Base-by-base conservation (phyloP, 2,329 filamentous ascomycete genomes). In the Lasiodiplodia sp. region DNA sequence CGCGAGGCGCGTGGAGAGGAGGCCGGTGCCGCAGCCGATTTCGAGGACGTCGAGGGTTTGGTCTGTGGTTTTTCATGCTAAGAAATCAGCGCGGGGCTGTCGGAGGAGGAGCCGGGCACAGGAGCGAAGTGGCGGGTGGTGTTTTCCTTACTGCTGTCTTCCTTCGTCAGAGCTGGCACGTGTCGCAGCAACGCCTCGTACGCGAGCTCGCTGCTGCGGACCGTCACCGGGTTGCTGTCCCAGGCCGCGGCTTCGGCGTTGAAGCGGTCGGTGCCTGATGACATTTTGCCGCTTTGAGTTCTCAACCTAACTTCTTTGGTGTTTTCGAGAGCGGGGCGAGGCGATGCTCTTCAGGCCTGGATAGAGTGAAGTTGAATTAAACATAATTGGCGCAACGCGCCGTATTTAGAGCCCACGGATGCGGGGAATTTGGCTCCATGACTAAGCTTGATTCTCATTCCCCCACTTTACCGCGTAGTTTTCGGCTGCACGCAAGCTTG, bases 1-100 rank as follows among this genome's bases (percentile, higher is more conserved):
- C 0, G 86, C 82, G 2, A 87, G 77, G 10, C 77, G 78, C 57
- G 86, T 79, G 11, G 84, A 85, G 28, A 88, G 80, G 0, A 87
- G 81, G 10, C 86, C 86, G 4, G 86, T 88, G 60, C 86, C 86
- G 71, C 85, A 87, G 65, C 86, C 86, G 21, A 88, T 82, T 75
- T 88, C 87, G 2, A 88, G 83, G 8, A 88, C 80, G 68, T 86
- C 79, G 34, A 47, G 83, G 74, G 16, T 74, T 76, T 72, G 69
- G 28, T 28, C 53, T 53, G 14, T 66, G 37, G 23, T 28, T 28
- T 28, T 28, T 28, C 28, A 28, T 28, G 28, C 28, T 28, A 28
- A 28, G 28, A 28, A 28, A 28, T 28, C 6, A 28, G 28, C 28
- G 28, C 6, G 6, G 28, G 28, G 4, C 28, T 28, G 28, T 28